Evolutionary conservation across 768 basidiomycete species (phyloP), one percentile per base, ranked within the genome.

Genomic region (Phlebiopsis gigantea): DNA sequence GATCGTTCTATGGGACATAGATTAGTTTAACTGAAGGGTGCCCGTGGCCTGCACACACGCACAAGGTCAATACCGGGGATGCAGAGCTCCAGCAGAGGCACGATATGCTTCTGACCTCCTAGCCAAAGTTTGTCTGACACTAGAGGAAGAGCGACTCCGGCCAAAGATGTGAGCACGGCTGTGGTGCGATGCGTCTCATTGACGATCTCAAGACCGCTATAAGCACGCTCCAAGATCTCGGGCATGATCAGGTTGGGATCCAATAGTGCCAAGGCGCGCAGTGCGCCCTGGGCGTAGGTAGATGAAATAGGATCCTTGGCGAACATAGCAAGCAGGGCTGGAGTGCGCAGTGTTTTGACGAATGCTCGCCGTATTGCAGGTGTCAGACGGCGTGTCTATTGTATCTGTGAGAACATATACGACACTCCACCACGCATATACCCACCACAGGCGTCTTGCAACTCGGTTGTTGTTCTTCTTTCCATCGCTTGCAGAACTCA

Each of bases 121-220:
- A 89, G 75, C 87, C 92, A 97, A 26, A 88, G 66, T 24, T 75
- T 81, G 65, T 94, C 89, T 2, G 83, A 84, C 2, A 90, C 81
- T 17, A 98, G 71, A 9, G 92, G 86, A 4, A 86, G 78, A 17
- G 90, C 76, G 25, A 94, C 82, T 1, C 83, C 85, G 19, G 88
- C 81, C 26, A 98, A 79, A 68, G 90, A 88, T 51, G 87, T 90
- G 45, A 98, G 77, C 9, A 93, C 91, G 1, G 95, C 90, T 1
- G 93, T 93, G 4, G 95, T 97, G 41, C 95, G 77, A 68, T 97
- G 93, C 0, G 96, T 98, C 77, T 98, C 95, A 61, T 95, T 94
- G 17, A 98, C 81, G 10, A 87, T 85, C 67, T 97, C 93, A n/a
- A 98, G 75, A 0, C 93, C 93, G 34, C 88, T 80, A 60, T 96